phyloP scores from a whole-genome alignment of 2,329 filamentous ascomycete species.

The Hypoxylon sp. region DNA sequence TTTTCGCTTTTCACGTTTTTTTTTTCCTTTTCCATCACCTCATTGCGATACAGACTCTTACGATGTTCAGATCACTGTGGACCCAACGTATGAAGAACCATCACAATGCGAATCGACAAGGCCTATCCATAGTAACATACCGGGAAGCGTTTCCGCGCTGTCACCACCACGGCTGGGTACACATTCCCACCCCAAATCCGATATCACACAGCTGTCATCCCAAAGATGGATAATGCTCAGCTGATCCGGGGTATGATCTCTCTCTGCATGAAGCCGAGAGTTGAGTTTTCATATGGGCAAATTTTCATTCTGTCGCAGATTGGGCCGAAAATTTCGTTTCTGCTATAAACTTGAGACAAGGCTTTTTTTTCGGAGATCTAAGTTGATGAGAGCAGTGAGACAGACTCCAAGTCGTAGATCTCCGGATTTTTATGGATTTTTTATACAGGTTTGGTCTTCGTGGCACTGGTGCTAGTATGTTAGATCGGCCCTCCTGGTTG shows the following conservation, averaged over 20 bases:
- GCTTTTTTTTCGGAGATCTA: conserved; percentile 20
- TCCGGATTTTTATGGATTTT: conserved; percentile 15
- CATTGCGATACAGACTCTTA: conserved; percentile 29
- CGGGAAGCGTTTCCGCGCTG: not conserved
- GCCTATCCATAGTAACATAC: conserved; percentile 3
- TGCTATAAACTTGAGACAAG: conserved; percentile 17
- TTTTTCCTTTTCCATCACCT: conserved; percentile 6
- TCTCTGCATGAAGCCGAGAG: conserved; percentile 30
- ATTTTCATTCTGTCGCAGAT: conserved; percentile 19
- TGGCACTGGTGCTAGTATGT: conserved; percentile 15
- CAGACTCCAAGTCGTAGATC: conserved; percentile 22
- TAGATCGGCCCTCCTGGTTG: conserved; percentile 36
- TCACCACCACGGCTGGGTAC: conserved; percentile 1
- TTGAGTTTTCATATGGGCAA: conserved; percentile 22
- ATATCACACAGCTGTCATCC: conserved; percentile 27
- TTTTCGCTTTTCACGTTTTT: conserved; percentile 16
- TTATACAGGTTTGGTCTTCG: conserved; percentile 5
- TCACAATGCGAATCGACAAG: conserved; percentile 21
- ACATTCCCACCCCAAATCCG: conserved; percentile 17
- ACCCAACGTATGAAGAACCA: conserved; percentile 8
- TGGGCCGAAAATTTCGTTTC: conserved; percentile 4
- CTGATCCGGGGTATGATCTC: conserved; percentile 16
- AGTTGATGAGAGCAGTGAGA: conserved; percentile 23
- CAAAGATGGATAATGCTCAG: conserved; percentile 14
- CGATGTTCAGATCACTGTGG: conserved; percentile 25